Conservation (phyloP, 768 basidiomycete species). For the Suillus paluster region DNA sequence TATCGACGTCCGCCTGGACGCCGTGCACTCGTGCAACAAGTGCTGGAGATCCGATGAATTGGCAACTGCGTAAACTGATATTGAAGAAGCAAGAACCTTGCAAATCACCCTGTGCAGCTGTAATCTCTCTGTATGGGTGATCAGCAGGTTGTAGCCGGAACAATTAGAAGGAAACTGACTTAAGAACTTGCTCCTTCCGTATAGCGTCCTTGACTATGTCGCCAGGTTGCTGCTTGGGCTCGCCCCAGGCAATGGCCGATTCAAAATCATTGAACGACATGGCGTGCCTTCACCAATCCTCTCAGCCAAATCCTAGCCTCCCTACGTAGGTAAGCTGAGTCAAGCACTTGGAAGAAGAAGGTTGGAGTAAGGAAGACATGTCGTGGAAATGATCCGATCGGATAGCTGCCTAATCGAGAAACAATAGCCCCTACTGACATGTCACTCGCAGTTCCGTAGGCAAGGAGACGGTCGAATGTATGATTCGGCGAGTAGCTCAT, state of each 20-base stretch:
- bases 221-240: slow-evolving; percentile 46
- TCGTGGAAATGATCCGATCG: no score
- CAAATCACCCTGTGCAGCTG: slow-evolving; percentile 75
- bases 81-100: slow-evolving; percentile 48
- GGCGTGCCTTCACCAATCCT: no score
- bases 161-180: neutral
- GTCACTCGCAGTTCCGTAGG: no score
- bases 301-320: no score
- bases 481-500: no score
- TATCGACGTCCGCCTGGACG: slow-evolving; percentile 79
- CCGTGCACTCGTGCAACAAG: slow-evolving; percentile 66
- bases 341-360: no score
- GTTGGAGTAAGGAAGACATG: no score
- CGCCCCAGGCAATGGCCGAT: slow-evolving; percentile 55
- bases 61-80: neutral
- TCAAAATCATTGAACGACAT: slow-evolving; percentile 53
- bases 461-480: no score
- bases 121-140: slow-evolving; percentile 60
- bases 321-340: no score
- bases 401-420: no score
- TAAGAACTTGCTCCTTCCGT: slow-evolving; percentile 72
- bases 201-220: slow-evolving; percentile 76
- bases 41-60: slow-evolving; percentile 45
- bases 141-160: neutral
- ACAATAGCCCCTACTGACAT: no score